Evolutionary conservation across 768 basidiomycete species (phyloP).

Genomic region (Rhizopogon vulgaris): DNA sequence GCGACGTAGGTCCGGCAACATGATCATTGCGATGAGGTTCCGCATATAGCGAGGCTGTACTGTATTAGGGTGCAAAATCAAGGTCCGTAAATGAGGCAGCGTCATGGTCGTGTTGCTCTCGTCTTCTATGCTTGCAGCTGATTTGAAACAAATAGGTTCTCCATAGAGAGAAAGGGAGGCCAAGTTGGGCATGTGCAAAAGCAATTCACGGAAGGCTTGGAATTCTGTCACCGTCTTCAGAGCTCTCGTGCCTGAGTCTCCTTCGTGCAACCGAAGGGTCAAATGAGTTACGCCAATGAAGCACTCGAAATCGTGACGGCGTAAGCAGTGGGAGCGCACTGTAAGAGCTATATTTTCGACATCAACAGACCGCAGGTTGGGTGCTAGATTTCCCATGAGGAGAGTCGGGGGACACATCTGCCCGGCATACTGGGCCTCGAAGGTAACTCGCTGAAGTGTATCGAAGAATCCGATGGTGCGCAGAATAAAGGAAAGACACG

Average conservation of each 20-base stretch:
- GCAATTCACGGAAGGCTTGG: conserved; percentile 19
- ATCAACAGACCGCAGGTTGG: conserved; percentile 20
- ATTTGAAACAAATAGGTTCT: conserved; percentile 22
- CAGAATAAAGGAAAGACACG: conserved; percentile 23
- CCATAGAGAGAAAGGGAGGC: conserved; percentile 22
- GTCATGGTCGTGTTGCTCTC: conserved; percentile 7
- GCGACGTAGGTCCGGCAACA: conserved; percentile 23
- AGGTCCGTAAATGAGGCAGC: conserved; percentile 22
- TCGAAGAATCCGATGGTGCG: conserved; percentile 13
- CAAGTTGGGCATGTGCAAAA: conserved; percentile 16
- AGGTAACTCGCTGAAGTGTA: conserved; percentile 21
- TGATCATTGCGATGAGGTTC: conserved; percentile 21
- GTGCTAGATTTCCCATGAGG: conserved; percentile 11
- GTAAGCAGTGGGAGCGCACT: conserved; percentile 14
- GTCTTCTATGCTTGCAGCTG: conserved; percentile 4
- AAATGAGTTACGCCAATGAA: conserved; percentile 19
- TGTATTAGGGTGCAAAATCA: conserved; percentile 23
- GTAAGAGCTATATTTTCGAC: conserved; percentile 22
- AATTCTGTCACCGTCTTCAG: conserved; percentile 23
- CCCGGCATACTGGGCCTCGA: conserved; percentile 24
- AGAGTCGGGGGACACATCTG: conserved; percentile 23
- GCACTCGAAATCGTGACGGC: conserved; percentile 8
- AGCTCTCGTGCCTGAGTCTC: conserved; percentile 15
- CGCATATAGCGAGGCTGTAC: conserved; percentile 27
- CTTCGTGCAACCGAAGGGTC: conserved; percentile 22